A percentile compares a stretch with the other conserved stretches of the same genome.
phyloP scores from a whole-genome alignment of 768 basidiomycete genomes.

The Trametes cinnabarina region DNA sequence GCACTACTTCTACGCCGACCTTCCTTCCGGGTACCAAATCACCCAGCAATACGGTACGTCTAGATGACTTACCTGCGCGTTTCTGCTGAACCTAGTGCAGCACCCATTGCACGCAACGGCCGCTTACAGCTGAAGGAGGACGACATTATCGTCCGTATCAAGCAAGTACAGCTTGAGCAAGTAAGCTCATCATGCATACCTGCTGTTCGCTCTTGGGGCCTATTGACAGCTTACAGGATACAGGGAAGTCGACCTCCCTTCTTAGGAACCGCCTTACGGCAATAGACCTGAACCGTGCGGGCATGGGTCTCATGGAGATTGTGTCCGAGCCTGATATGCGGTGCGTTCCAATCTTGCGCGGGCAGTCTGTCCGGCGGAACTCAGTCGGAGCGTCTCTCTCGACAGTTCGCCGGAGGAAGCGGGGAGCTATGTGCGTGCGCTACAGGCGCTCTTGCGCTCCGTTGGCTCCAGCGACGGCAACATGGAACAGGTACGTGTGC shows the following conservation, averaged over 20 bases:
- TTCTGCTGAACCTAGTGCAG: constrained; percentile 39
- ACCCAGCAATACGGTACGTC: constrained; percentile 88
- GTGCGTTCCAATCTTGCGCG: constrained; percentile 29
- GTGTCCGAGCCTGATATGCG: constrained; percentile 91
- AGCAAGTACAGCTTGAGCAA: constrained; percentile 96
- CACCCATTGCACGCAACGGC: constrained; percentile 76
- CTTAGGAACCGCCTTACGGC: constrained; percentile 48
- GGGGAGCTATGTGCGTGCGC: constrained; percentile 75
- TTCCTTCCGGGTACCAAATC: constrained; percentile 94
- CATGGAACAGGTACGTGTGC: constrained; percentile 80
- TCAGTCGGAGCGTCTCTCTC: neutral
- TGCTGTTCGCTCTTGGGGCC: neutral
- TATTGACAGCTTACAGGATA: constrained; percentile 62
- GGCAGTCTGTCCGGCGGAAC: constrained; percentile 70
- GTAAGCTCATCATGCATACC: constrained; percentile 39
- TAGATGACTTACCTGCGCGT: constrained; percentile 64
- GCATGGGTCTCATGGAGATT: constrained; percentile 90
- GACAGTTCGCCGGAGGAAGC: constrained; percentile 82
- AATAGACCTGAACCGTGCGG: constrained; percentile 90
- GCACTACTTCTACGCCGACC: constrained; percentile 96
- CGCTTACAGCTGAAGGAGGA: constrained; percentile 44
- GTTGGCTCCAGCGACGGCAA: constrained; percentile 91
- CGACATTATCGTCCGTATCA: constrained; percentile 65
- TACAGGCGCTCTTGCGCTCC: constrained; percentile 79
- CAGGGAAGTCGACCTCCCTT: constrained; percentile 77